phyloP scores from a whole-genome alignment of 164 flowering plant species.

The Taxillus chinensis region DNA sequence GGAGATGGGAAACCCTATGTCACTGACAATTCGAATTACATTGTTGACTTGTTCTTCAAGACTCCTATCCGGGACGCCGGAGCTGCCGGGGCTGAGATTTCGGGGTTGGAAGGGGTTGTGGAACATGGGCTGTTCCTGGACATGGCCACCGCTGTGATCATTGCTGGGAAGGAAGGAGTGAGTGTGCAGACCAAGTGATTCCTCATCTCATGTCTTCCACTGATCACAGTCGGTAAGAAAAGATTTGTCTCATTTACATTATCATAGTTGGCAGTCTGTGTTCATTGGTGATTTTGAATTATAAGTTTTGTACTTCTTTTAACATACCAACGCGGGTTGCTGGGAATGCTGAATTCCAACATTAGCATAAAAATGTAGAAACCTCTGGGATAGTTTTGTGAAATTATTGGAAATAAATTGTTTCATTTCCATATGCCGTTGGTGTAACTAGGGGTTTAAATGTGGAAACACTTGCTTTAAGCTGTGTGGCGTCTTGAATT shows the following conservation, averaged over 20 bases:
- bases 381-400: background rate
- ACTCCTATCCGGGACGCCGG: slow-evolving; percentile 56
- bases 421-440: background rate
- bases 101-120: slow-evolving; percentile 69
- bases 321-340: background rate
- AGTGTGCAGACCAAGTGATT: slow-evolving; percentile 36
- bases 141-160: slow-evolving; percentile 77
- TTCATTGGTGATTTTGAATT: slow-evolving; percentile 1
- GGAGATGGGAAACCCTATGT: slow-evolving; percentile 67
- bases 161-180: slow-evolving; percentile 52
- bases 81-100: slow-evolving; percentile 62
- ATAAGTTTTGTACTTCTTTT: background rate
- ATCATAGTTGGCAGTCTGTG: background rate
- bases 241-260: too few relatives aligned
- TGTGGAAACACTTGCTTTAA: too few relatives aligned
- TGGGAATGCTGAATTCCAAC: slow-evolving; percentile 1
- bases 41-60: slow-evolving; percentile 75
- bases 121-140: slow-evolving; percentile 83
- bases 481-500: too few relatives aligned
- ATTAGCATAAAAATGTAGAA: too few relatives aligned
- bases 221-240: too few relatives aligned
- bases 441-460: too few relatives aligned
- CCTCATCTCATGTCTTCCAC: background rate
- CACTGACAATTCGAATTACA: slow-evolving; percentile 71
- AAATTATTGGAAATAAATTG: slow-evolving; percentile 1